These are phyloP conservation scores for Neoascochyta sp. DNA, from an alignment of 2,329 filamentous ascomycete species.

Conservation along the genomic window DNA sequence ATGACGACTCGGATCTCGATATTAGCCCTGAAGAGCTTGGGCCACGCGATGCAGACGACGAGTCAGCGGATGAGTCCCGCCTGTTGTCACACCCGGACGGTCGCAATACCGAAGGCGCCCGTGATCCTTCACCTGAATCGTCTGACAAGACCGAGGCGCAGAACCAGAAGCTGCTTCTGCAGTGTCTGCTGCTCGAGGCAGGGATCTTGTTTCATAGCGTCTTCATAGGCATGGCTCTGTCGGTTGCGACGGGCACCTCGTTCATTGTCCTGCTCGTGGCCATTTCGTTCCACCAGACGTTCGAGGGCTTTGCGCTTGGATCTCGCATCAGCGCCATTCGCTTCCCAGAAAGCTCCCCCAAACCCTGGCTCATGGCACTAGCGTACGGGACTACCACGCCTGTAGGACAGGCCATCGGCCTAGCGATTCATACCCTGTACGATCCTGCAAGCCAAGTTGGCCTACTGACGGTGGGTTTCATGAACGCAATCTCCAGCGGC, in stretches of 20 bases:
- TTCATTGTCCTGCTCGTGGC: constrained; percentile 65
- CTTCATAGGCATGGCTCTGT: constrained; percentile 70
- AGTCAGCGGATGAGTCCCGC: constrained; percentile 31
- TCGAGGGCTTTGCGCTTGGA: constrained; percentile 66
- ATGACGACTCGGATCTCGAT: constrained; percentile 35
- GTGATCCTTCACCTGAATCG: constrained; percentile 13
- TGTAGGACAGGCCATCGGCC: constrained; percentile 49
- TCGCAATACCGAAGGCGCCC: constrained; percentile 14
- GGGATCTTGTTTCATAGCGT: constrained; percentile 77
- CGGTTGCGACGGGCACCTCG: constrained; percentile 61
- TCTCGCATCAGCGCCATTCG: constrained; percentile 65
- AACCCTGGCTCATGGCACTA: constrained; percentile 68
- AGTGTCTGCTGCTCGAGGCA: constrained; percentile 71
- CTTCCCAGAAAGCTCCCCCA: constrained; percentile 68
- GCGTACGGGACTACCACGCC: constrained; percentile 59
- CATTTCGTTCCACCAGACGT: constrained; percentile 69
- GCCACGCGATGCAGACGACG: constrained; percentile 19
- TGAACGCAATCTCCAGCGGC: constrained; percentile 49
- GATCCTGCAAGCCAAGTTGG: constrained; percentile 48
- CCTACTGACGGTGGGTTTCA: constrained; percentile 49
- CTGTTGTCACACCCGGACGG: constrained; percentile 24
- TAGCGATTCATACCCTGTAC: constrained; percentile 50
- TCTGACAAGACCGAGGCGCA: constrained; percentile 42
- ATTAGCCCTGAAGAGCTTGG: constrained; percentile 36
- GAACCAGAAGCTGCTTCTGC: constrained; percentile 61